phyloP scores from a whole-genome alignment of 1,139 yeast species.

The Pichia sp. region DNA sequence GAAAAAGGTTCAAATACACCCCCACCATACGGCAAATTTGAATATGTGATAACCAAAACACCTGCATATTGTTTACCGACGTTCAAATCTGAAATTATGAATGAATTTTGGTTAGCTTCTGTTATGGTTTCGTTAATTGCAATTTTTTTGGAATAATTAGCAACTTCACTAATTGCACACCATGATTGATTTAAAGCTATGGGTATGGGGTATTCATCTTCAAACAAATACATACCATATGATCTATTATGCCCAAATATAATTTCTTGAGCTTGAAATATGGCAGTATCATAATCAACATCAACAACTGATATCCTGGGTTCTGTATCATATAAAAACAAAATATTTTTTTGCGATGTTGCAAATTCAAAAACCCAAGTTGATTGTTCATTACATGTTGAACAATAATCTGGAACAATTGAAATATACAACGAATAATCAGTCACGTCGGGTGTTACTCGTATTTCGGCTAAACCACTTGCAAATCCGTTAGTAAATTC shows the following conservation, averaged over 20 bases:
- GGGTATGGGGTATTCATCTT: constrained; percentile 37
- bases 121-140: constrained; percentile 25
- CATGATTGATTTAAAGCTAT: constrained; percentile 50
- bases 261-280: constrained; percentile 35
- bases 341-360: constrained; percentile 57
- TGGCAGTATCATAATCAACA: constrained; percentile 64
- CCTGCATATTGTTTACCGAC: constrained; percentile 60
- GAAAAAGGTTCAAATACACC: constrained; percentile 52
- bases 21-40: constrained; percentile 48
- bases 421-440: constrained; percentile 40
- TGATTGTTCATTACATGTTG: constrained; percentile 29
- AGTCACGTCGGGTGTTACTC: constrained; percentile 19
- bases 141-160: constrained; percentile 26
- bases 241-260: constrained; percentile 16
- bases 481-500: constrained; percentile 48
- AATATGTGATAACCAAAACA: constrained; percentile 51
- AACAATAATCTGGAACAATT: constrained; percentile 38
- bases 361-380: constrained; percentile 63
- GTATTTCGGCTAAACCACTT: constrained; percentile 46
- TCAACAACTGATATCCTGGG: constrained; percentile 61
- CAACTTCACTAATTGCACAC: constrained; percentile 55
- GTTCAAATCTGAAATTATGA: constrained; percentile 50
- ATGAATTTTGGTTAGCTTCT: constrained; percentile 5
- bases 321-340: constrained; percentile 64
- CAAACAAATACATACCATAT: constrained; percentile 43